Conservation (phyloP, 2,329 filamentous ascomycete species). For the Exophiala viscosa region DNA sequence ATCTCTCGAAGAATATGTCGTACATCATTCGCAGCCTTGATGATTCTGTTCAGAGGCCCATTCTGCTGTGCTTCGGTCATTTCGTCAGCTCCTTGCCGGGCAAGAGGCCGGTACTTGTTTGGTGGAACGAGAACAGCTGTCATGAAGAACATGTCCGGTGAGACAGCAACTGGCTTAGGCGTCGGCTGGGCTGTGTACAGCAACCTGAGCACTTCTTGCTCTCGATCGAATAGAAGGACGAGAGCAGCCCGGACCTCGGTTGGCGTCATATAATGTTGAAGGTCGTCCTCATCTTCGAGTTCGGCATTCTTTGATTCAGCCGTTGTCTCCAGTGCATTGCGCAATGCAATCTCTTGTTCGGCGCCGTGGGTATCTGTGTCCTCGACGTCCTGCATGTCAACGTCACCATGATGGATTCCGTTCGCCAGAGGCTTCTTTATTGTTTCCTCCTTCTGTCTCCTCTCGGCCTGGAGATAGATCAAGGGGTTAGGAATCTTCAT, state of each 20-base stretch:
- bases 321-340: slow-evolving; percentile 40
- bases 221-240: slow-evolving; percentile 75
- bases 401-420: slow-evolving; percentile 46
- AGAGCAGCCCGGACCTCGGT: slow-evolving; percentile 80
- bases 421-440: slow-evolving; percentile 26
- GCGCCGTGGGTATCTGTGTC: slow-evolving; percentile 54
- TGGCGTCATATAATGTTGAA: slow-evolving; percentile 74
- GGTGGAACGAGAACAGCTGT: slow-evolving; percentile 82
- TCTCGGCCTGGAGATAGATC: slow-evolving; percentile 52
- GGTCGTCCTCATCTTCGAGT: slow-evolving; percentile 40
- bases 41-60: slow-evolving; percentile 76
- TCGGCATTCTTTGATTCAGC: slow-evolving; percentile 28
- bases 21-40: slow-evolving; percentile 70
- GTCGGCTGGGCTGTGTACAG: slow-evolving; percentile 73
- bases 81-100: slow-evolving; percentile 71
- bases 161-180: slow-evolving; percentile 58
- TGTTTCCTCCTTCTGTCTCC: slow-evolving; percentile 37
- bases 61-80: slow-evolving; percentile 90
- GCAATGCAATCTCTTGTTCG: slow-evolving; percentile 56
- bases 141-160: slow-evolving; percentile 91
- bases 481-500: slow-evolving; percentile 68
- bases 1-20: slow-evolving; percentile 71
- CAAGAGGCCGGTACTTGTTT: slow-evolving; percentile 85
- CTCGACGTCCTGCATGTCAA: slow-evolving; percentile 39
- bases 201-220: slow-evolving; percentile 77